These are phyloP conservation scores for Saksenaea vasiformis DNA, from an alignment of 371 early-diverging fungal species.

Conservation along the genomic window DNA sequence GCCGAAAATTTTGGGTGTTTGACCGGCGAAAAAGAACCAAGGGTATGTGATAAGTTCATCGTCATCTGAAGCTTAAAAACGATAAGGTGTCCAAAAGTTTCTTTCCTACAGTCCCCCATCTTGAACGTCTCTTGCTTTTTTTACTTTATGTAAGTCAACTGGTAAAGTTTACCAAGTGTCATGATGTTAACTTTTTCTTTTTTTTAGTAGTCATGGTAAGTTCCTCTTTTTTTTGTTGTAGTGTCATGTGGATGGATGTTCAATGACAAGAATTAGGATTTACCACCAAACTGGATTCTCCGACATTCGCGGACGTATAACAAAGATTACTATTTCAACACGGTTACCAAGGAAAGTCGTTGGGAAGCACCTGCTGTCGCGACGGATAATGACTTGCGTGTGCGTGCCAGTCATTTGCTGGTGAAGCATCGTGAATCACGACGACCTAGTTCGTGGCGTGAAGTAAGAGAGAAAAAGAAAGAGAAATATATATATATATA, in stretches of 20 bases:
- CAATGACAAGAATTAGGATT: constrained; percentile 27
- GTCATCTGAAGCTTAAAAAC: too few relatives aligned
- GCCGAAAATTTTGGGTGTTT: too few relatives aligned
- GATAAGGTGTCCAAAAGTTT: too few relatives aligned
- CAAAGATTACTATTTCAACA: constrained; percentile 88
- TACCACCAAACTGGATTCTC: constrained; percentile 75
- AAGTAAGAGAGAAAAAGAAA: constrained; percentile 43
- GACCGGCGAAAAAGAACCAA: too few relatives aligned
- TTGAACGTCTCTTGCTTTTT: too few relatives aligned
- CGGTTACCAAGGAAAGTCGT: constrained; percentile 72
- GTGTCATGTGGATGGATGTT: not conserved
- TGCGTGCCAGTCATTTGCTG: constrained; percentile 89
- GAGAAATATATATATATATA: not conserved
- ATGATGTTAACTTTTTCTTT: too few relatives aligned
- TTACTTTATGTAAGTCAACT: too few relatives aligned
- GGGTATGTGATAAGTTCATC: too few relatives aligned
- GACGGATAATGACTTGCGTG: constrained; percentile 46
- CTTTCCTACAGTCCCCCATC: too few relatives aligned
- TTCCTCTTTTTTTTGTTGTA: not conserved
- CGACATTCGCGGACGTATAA: constrained; percentile 71
- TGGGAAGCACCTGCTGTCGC: constrained; percentile 76
- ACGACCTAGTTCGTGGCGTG: constrained; percentile 90
- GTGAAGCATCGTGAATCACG: constrained; percentile 90
- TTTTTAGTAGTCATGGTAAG: too few relatives aligned
- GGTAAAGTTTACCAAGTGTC: too few relatives aligned